Conservation (phyloP, 441 rosid species). For the Euphorbia corollata region DNA sequence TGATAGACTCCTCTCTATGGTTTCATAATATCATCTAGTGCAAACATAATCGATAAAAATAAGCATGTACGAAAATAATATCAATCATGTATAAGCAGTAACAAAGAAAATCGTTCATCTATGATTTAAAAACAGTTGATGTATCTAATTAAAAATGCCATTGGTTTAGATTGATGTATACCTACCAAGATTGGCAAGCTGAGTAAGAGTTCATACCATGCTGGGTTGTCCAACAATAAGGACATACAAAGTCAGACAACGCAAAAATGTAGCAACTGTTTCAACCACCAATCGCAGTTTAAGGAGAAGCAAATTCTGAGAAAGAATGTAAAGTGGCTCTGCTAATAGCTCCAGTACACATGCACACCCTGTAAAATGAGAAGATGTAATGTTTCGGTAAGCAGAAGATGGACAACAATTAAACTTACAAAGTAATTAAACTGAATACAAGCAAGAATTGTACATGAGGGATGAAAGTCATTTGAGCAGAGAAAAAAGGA, state of each 20-base stretch:
- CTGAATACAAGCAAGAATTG: not conserved
- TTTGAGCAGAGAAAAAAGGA: not conserved
- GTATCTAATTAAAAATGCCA: not conserved
- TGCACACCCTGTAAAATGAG: constrained; percentile 52
- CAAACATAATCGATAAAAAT: not conserved
- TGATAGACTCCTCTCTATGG: constrained; percentile 1
- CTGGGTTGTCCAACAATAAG: constrained; percentile 50
- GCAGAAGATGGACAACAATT: not conserved
- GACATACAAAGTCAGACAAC: constrained; percentile 63
- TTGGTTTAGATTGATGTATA: constrained; percentile 2
- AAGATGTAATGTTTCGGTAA: constrained; percentile 8
- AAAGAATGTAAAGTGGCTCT: constrained; percentile 81
- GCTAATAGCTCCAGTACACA: constrained; percentile 85
- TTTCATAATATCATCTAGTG: constrained; percentile 3
- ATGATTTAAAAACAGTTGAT: constrained; percentile 1
- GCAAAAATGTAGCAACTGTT: constrained; percentile 65
- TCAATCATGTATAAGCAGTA: constrained; percentile 1
- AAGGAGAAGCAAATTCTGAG: constrained; percentile 73
- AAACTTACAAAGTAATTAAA: not conserved
- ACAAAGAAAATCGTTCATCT: not conserved
- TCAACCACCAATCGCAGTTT: constrained; percentile 70
- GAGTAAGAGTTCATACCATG: constrained; percentile 59
- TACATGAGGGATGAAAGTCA: not conserved
- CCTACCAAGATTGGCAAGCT: constrained; percentile 11
- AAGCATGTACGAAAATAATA: not conserved